Evolutionary conservation across 1,284 basidiomycete species (phyloP), one percentile per base, ranked within the genome.

Genomic region (Lentinula novae-zelandiae): DNA sequence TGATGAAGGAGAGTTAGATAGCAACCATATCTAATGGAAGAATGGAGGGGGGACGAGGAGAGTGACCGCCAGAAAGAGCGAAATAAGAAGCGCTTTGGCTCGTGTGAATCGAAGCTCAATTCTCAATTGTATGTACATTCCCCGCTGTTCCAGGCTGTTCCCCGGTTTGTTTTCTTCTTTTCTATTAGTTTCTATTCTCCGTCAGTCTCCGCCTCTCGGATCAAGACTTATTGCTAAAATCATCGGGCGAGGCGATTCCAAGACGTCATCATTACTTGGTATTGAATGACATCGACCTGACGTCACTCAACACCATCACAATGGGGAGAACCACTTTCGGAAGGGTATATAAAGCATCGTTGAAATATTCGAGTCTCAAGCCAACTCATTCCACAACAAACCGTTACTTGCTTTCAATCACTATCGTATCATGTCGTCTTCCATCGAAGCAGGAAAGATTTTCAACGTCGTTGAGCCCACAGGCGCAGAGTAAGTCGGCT

Each of bases 381-480:
- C 3, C 9, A 20, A 20, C n/a, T 17, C 17, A 46, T 46, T 9
- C 36, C 36, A 8, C 3, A 27, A 27, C 42, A 17, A 44, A 46
- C 44, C 20, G 17, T 12, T 12, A 9, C n/a, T 50, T 31, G 13
- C 17, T 33, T 38, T 40, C 33, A 42, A 51, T 5, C 3, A 39
- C 52, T 36, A 53, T 38, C 36, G 4, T 9, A 38, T 54, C 5
- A 46, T 46, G 44, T 46, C 44, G 48, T 33, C 49, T 10, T 10
- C 42, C 7, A 39, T 58, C 31, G 53, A 51, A 49, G 20, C 48
- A 20, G 63, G 60, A 59, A 58, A 58, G 33, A 64, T 64, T 15
- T 64, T 64, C 36, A 64, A 64, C 55, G 58, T 64, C 22, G 53
- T 15, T 40, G 63, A 64, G 40, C 52, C 60, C 20, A 58, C 55